A percentile compares a stretch with the other conserved stretches of the same genome.
These are phyloP conservation scores for Claviceps cyperi DNA, from an alignment of 2,329 filamentous ascomycete species.

Conservation along the genomic window DNA sequence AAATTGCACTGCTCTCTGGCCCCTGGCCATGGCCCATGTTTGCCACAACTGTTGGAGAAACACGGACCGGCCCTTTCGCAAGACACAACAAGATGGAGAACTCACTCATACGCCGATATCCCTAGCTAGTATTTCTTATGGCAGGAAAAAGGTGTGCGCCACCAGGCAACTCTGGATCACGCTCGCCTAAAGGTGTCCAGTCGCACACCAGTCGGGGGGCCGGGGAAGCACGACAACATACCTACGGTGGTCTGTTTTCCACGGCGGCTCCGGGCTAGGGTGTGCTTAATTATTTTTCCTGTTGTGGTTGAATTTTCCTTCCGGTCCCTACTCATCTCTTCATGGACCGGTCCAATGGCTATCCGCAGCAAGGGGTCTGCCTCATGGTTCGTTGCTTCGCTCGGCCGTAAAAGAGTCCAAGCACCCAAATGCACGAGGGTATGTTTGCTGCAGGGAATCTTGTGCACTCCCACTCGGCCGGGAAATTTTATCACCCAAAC, in stretches of 20 bases:
- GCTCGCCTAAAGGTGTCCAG: not conserved
- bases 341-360: not conserved
- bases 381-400: not conserved
- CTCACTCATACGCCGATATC: slow-evolving; percentile 3
- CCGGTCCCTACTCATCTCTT: not conserved
- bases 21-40: slow-evolving; percentile 5
- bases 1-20: slow-evolving; percentile 1
- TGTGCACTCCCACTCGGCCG: slow-evolving; percentile 3
- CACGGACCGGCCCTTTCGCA: slow-evolving; percentile 7
- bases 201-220: not conserved
- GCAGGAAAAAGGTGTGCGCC: not conserved
- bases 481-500: slow-evolving; percentile 1
- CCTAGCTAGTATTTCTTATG: not conserved
- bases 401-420: too few species aligned
- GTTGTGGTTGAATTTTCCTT: not conserved
- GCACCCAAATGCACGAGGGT: too few species aligned
- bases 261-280: slow-evolving; percentile 3
- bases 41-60: slow-evolving; percentile 5
- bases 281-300: not conserved
- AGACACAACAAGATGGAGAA: slow-evolving; percentile 4
- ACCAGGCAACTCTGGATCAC: not conserved
- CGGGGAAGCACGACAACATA: not conserved
- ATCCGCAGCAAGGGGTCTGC: slow-evolving; percentile 1
- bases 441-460: not conserved
- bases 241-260: slow-evolving; percentile 3